Evolutionary conservation across 495 filamentous ascomycete genomes (phyloP), one percentile per base, ranked within the genome.

Genomic region (Neurospora terricola): DNA sequence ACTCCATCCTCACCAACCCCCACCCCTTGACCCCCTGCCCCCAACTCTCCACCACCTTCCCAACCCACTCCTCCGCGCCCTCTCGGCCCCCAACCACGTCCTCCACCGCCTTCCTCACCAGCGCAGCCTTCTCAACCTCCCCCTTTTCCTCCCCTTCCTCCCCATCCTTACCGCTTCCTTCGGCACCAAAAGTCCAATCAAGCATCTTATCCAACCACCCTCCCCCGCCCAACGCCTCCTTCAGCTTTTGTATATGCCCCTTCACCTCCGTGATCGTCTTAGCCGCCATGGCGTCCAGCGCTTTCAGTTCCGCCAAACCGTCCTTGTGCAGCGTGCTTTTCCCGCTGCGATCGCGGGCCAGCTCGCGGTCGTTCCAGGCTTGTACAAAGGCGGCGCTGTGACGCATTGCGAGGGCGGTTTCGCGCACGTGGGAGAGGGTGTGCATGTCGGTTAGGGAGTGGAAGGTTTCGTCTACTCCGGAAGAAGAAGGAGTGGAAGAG

Each of bases 41-140:
- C 84, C 83, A 85, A 69, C 83, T 83, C 70, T 83, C 82, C 69
- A 82, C 74, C 73, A 85, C 73, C 72, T 76, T 73, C 2, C 81
- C 80, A 37, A 78, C 82, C 83, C 83, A 84, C 39, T 82, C 80
- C 76, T 86, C 83, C 42, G 81, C 77, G 4, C 34, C 75, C 1
- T 74, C 70, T 70, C 78, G 73, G 6, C 78, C 76, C 10, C 73
- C 74, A 3, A 83, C 75, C 7, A 78, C 72, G 27, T 78, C 71
- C 43, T 75, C 73, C 16, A 79, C 78, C 42, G 73, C 76, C 71
- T 71, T 70, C 14, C 42, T 68, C 2, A 80, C 71, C n/a, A n/a
- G n/a, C n/a, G n/a, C n/a, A n/a, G n/a, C n/a, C 12, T 62, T 62
- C 3, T 30, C 54, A 8, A 0, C 3, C 38, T 76, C 73, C 48